phyloP scores from a whole-genome alignment of 345 rosid genomes.

The Ricinus communis region DNA sequence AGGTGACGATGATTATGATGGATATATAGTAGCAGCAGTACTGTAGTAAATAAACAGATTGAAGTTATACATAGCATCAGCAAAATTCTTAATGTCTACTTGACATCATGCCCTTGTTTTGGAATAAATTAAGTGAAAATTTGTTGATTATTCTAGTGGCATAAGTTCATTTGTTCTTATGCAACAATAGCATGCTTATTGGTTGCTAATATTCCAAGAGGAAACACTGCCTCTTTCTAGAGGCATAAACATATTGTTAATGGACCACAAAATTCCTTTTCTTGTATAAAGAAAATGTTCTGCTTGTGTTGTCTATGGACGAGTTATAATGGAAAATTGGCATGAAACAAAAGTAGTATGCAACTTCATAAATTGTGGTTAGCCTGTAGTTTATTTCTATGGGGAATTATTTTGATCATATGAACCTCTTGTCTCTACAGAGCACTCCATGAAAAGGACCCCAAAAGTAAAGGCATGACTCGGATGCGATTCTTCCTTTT shows the following conservation, averaged over 20 bases:
- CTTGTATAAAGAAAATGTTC: too few species aligned
- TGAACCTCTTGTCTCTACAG: constrained; percentile 39
- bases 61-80: neutral
- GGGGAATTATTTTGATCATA: constrained; percentile 5
- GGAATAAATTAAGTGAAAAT: too few species aligned
- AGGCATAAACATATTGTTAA: neutral
- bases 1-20: neutral
- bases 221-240: constrained; percentile 9
- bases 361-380: too few species aligned
- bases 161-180: neutral
- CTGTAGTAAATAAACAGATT: neutral
- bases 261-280: constrained; percentile 6
- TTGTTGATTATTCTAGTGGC: neutral
- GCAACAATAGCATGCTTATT: constrained; percentile 15
- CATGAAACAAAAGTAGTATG: neutral
- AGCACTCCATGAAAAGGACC: constrained; percentile 91
- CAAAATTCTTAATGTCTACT: neutral
- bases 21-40: neutral
- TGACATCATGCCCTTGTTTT: too few species aligned
- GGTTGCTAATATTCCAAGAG: neutral
- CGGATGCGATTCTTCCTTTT: constrained; percentile 83
- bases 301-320: too few species aligned
- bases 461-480: constrained; percentile 50
- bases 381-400: neutral
- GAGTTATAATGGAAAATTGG: neutral